Percentiles rank a stretch among this genome's conserved stretches.
phyloP scores from a whole-genome alignment of 2,329 filamentous ascomycete species.

The Colletotrichum simmondsii region DNA sequence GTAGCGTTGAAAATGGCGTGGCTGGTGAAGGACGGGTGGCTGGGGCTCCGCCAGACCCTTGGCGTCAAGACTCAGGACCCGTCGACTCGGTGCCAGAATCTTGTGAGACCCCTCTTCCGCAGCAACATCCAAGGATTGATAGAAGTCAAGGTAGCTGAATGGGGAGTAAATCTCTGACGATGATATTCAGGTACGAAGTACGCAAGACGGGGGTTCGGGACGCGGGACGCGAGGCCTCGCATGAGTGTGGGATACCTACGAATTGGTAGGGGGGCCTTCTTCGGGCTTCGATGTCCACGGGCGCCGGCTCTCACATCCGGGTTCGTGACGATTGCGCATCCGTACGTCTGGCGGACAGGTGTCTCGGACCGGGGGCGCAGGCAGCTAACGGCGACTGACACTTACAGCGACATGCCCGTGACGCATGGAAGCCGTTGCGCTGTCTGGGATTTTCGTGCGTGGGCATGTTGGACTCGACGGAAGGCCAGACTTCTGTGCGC shows the following conservation, averaged over 20 bases:
- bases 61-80: neutral
- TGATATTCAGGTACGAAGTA: neutral
- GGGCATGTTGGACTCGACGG: neutral
- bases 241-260: neutral
- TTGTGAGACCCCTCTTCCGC: neutral
- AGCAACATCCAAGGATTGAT: neutral
- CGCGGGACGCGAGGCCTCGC: conserved; percentile 3
- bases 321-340: conserved; percentile 4
- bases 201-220: neutral
- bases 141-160: neutral
- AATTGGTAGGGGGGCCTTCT: neutral
- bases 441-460: neutral
- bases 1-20: conserved; percentile 18
- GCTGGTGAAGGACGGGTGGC: conserved; percentile 34
- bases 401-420: neutral
- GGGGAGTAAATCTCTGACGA: neutral
- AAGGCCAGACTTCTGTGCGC: neutral
- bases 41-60: conserved; percentile 21
- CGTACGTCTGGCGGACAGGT: neutral
- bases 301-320: neutral
- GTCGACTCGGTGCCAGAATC: conserved; percentile 8
- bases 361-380: conserved; percentile 6
- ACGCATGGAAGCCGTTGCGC: neutral
- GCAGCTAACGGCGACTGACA: conserved; percentile 4
- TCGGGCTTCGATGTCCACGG: neutral